Percentiles rank a stretch among this genome's conserved stretches.
Conservation (phyloP, 148 eudicot genomes). For the Pharnaceum exiguum region DNA sequence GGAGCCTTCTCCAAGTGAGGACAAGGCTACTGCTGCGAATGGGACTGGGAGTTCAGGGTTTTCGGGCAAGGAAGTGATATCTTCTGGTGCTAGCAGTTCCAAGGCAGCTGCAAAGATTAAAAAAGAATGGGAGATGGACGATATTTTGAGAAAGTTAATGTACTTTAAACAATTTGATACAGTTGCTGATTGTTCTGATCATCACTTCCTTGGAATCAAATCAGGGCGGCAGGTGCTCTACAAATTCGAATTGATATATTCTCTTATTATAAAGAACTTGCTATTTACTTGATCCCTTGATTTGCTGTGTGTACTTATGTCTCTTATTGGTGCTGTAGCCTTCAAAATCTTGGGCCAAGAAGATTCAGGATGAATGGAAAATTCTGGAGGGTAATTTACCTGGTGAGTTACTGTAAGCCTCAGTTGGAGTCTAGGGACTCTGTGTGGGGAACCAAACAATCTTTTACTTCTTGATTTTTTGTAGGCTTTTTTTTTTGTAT, state of each 20-base stretch:
- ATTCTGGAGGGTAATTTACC: constrained; percentile 70
- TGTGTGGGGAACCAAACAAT: too few species aligned
- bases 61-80: constrained; percentile 7
- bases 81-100: constrained; percentile 39
- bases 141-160: constrained; percentile 49
- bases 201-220: constrained; percentile 30
- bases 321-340: constrained; percentile 34
- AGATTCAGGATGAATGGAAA: constrained; percentile 84
- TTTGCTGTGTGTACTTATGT: background rate
- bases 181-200: constrained; percentile 69
- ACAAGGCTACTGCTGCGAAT: constrained; percentile 15
- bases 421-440: too few species aligned
- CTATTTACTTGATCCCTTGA: background rate
- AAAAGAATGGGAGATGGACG: constrained; percentile 45
- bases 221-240: constrained; percentile 42
- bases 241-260: background rate
- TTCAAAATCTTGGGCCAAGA: constrained; percentile 62
- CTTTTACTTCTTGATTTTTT: too few species aligned
- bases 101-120: constrained; percentile 31
- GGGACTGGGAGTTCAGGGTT: constrained; percentile 15
- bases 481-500: too few species aligned
- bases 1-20: constrained; percentile 31
- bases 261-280: background rate
- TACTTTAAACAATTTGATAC: constrained; percentile 59
- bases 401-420: constrained; percentile 30